Evolutionary conservation across 495 filamentous ascomycete genomes (phyloP).

Genomic region (Penicillium macrosclerotiorum): DNA sequence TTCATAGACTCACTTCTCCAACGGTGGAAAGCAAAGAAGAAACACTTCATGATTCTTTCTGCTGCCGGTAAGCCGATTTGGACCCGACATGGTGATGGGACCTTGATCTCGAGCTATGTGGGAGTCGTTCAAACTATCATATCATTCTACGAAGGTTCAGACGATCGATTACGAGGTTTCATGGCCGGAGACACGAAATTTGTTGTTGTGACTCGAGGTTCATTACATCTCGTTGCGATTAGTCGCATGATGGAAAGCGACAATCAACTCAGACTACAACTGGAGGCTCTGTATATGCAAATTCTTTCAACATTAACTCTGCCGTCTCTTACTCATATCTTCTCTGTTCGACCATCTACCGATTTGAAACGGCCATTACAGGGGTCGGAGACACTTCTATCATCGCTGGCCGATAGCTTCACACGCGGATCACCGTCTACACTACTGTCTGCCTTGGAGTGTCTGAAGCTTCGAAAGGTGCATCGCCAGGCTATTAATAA

Average conservation of each 20-base stretch:
- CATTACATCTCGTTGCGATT: constrained; percentile 90
- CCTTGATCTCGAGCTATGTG: constrained; percentile 85
- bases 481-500: constrained; percentile 86
- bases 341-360: constrained; percentile 84
- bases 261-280: constrained; percentile 76
- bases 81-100: constrained; percentile 87
- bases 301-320: constrained; percentile 93
- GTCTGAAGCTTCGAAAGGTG: constrained; percentile 79
- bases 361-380: constrained; percentile 91
- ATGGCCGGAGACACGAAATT: constrained; percentile 81
- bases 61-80: constrained; percentile 98
- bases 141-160: constrained; percentile 83
- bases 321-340: constrained; percentile 82
- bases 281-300: constrained; percentile 96
- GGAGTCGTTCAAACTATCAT: constrained; percentile 98
- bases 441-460: constrained; percentile 86
- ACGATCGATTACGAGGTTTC: constrained; percentile 76
- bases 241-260: constrained; percentile 90
- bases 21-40: constrained; percentile 82
- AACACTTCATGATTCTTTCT: constrained; percentile 95
- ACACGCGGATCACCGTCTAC: constrained; percentile 87
- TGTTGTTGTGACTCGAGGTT: constrained; percentile 76
- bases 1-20: constrained; percentile 61
- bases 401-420: constrained; percentile 90
- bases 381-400: constrained; percentile 88